phyloP scores from a whole-genome alignment of 139 green algal species.

The Coelastrella sp. region DNA sequence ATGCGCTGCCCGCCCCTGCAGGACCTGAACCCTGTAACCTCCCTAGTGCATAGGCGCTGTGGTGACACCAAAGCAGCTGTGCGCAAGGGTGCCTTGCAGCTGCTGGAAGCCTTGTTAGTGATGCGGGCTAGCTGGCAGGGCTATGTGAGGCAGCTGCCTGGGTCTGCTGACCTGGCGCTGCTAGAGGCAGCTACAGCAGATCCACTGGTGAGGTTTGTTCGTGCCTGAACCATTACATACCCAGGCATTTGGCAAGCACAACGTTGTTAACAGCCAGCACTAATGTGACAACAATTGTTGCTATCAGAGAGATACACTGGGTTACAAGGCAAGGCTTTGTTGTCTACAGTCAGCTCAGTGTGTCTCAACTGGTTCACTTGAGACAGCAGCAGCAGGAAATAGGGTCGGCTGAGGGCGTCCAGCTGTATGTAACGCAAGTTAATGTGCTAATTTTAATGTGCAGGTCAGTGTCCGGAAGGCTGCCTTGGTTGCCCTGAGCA shows the following conservation, averaged over 20 bases:
- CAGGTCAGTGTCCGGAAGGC: constrained; percentile 81
- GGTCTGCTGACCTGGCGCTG: constrained; percentile 60
- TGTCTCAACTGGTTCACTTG: too few relatives aligned
- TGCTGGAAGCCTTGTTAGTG: constrained; percentile 76
- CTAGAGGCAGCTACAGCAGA: constrained; percentile 75
- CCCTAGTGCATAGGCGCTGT: constrained; percentile 64
- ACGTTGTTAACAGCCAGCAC: too few relatives aligned
- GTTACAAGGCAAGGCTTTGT: too few relatives aligned
- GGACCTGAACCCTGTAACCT: constrained; percentile 65
- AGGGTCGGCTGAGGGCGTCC: too few relatives aligned
- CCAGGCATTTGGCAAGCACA: too few relatives aligned
- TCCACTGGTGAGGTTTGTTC: constrained; percentile 63
- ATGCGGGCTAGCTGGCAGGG: constrained; percentile 57
- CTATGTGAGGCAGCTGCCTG: constrained; percentile 32
- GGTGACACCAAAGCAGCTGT: constrained; percentile 80
- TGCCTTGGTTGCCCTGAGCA: constrained; percentile 59
- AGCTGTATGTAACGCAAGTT: too few relatives aligned
- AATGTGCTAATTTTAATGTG: not conserved
- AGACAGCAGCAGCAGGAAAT: too few relatives aligned
- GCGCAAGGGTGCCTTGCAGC: constrained; percentile 75
- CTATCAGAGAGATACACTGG: too few relatives aligned
- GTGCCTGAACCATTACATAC: too few relatives aligned
- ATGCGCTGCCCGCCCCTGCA: not conserved
- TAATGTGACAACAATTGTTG: too few relatives aligned
- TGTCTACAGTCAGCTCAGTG: too few relatives aligned